Base-by-base conservation (phyloP, 2,329 filamentous ascomycete species). In the Fusarium paranaense region DNA sequence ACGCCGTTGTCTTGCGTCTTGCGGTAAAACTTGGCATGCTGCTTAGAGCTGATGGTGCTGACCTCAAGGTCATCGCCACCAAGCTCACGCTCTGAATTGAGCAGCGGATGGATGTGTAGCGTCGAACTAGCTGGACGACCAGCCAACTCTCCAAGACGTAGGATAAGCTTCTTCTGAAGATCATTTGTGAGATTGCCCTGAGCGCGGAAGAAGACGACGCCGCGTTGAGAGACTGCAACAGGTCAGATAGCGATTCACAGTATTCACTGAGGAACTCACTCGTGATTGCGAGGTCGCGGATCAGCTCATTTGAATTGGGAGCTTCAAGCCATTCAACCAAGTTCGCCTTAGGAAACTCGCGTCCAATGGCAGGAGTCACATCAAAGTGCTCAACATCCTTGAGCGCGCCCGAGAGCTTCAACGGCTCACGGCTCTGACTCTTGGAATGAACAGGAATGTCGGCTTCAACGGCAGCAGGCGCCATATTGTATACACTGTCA, bases 161-260 rank as follows among this genome's bases (percentile, higher is more conserved):
- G 86, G 22, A 90, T 89, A 0, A 94, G 85, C 63, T 90, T 83
- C 82, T 94, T 94, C 76, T 93, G 91, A 3, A 91, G 85, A 2
- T 90, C 89, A 77, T 92, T 88, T 72, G 86, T 87, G 40, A 93
- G 81, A 38, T 85, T 83, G 77, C 92, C 85, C 72, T 94, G 92
- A 33, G 88, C 86, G 22, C 91, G 88, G 82, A 94, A 92, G 83
- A 93, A 93, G 35, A 93, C 91, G 5, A 94, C 92, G 11, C 91
- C 91, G 0, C 92, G 88, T 69, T 90, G 88, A 2, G 91, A 93
- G 73, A 94, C 91, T 92, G 37, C 30, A 47, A 11, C 13, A 5
- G 16, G 30, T 61, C 30, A 52, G 54, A 14, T 18, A 20, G 6
- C 5, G 2, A 16, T 16, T 27, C 7, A 8, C 20, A 6, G 5